Base-by-base conservation (phyloP, 371 early-diverging fungal species). In the Gilbertella persicaria region DNA sequence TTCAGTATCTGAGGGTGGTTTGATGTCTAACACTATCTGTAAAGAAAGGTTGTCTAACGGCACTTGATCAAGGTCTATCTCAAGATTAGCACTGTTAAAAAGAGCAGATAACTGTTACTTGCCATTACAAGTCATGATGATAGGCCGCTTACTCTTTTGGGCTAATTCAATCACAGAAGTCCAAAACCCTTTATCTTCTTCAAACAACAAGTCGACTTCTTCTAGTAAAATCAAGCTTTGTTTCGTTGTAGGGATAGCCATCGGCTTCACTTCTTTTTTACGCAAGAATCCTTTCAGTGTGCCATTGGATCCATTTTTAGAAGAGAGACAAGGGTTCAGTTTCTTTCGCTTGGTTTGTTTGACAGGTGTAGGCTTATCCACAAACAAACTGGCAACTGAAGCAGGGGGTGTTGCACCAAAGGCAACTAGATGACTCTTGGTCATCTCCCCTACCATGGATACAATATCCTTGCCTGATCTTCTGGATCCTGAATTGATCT, bases 111-210 rank as follows among this genome's bases (percentile, higher is more conserved):
- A n/a, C n/a, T n/a, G n/a, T 25, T 26, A 14, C 59, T 67, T 77
- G 85, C 88, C 84, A 61, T 88, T 87, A 67, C 91, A 89, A 0
- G 91, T 92, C 64, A 93, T 77, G 16, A 93, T 78, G 19, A 94
- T 91, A 0, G 94, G 94, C 6, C 91, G 72, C 45, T 85, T 86
- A 69, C 87, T 89, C 30, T 75, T 85, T 50, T 84, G 81, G 4
- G 91, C 80, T 30, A 94, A 56, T 25, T 83, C 75, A 23, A 71
- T 67, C 5, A 93, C 74, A 1, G 85, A 83, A 0, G 80, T 52
- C 92, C 93, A 92, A 43, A 93, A 87, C 0, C 89, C 89, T 45
- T 85, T 85, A 60, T 94, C 95, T 30, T 88, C 83, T 24, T 92
- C 91, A 73, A 86, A 92, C 3, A 93, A 52, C 5, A 91, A 58